These are phyloP conservation scores for Trichoderma sp. DNA, from an alignment of 2,329 filamentous ascomycete genomes.

Conservation along the genomic window DNA sequence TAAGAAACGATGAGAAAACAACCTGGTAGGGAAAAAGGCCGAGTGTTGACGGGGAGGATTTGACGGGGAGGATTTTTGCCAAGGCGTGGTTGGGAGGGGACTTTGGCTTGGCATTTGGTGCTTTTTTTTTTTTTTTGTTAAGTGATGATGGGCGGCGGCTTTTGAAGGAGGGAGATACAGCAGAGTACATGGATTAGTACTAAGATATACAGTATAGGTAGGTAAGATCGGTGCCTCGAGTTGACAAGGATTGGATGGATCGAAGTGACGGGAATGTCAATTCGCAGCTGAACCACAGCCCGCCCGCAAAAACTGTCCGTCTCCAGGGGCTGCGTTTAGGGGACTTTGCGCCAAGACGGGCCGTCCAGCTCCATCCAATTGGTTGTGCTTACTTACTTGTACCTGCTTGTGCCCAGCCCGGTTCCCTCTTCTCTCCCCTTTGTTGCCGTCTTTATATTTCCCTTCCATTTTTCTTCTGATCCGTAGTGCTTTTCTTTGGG, in stretches of 20 bases:
- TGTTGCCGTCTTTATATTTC: not conserved
- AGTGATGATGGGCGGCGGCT: too few relatives aligned
- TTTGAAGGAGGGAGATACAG: too few relatives aligned
- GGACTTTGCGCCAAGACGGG: not conserved
- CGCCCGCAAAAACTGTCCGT: too few relatives aligned
- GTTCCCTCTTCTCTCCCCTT: not conserved
- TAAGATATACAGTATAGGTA: too few relatives aligned
- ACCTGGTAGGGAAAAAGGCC: not conserved
- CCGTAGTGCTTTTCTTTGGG: not conserved
- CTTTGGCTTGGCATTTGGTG: not conserved
- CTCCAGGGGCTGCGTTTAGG: not conserved
- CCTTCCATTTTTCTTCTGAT: not conserved
- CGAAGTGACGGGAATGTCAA: too few relatives aligned
- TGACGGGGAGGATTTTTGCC: not conserved
- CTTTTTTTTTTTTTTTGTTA: too few relatives aligned
- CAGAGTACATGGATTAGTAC: too few relatives aligned
- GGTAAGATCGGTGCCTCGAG: too few relatives aligned
- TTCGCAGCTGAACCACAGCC: too few relatives aligned
- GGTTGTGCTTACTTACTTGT: not conserved
- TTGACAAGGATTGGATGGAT: too few relatives aligned
- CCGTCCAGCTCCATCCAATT: not conserved
- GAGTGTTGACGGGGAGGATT: not conserved
- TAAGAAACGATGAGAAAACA: not conserved
- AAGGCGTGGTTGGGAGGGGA: not conserved
- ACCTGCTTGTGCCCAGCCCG: not conserved